Conservation (phyloP, 345 rosid genomes). For the Dimocarpus longan region DNA sequence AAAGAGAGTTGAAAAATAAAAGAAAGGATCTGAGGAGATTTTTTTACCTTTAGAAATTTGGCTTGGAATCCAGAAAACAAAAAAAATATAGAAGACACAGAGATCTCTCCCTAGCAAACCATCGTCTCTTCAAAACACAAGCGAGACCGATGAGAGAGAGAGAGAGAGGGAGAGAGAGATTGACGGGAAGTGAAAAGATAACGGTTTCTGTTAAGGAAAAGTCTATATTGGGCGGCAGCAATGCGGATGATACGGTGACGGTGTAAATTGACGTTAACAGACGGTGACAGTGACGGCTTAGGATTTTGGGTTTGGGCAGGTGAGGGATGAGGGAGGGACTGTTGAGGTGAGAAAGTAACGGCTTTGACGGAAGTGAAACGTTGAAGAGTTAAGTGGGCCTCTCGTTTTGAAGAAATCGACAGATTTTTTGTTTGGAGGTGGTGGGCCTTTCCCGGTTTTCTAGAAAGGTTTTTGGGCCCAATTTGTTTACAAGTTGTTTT, state of each 20-base stretch:
- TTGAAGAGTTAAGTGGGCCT: not conserved
- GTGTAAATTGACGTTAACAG: not conserved
- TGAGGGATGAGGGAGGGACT: not conserved
- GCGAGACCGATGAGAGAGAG: not conserved
- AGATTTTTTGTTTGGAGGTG: not conserved
- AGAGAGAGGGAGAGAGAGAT: not conserved
- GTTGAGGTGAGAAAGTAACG: not conserved
- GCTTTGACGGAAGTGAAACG: not conserved
- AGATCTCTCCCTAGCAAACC: constrained; percentile 12
- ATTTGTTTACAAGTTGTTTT: not conserved
- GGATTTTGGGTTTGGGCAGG: not conserved
- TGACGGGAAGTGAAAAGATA: not conserved
- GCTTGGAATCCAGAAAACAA: constrained; percentile 11
- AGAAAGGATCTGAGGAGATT: not conserved
- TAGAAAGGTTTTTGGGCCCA: not conserved
- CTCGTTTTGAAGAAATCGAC: not conserved
- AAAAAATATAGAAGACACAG: not conserved
- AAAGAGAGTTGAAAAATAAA: not conserved
- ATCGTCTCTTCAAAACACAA: constrained; percentile 19
- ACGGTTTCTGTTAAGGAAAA: constrained; percentile 10
- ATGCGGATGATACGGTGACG: not conserved
- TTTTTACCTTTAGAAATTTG: constrained; percentile 20
- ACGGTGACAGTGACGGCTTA: constrained; percentile 3
- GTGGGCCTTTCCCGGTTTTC: not conserved
- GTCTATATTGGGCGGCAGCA: not conserved